These are phyloP conservation scores for Aspergillus pseudoviridinutans DNA, from an alignment of 2,329 filamentous ascomycete genomes.

Conservation along the genomic window DNA sequence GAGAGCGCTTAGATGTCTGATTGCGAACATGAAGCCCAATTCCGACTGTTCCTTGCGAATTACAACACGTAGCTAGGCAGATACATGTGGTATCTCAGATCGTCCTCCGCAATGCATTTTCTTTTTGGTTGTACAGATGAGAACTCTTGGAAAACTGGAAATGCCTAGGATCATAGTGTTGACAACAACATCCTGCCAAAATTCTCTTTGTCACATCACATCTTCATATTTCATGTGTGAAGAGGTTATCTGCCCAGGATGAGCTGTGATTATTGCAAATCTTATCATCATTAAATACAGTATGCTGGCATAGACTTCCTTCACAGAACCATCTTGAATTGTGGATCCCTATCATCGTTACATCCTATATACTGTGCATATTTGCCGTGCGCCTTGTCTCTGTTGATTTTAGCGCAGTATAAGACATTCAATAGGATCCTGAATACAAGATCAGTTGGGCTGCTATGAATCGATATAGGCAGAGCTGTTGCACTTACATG, in stretches of 20 bases:
- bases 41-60: neutral
- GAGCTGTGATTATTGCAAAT: neutral
- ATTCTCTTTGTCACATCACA: neutral
- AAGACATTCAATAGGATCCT: constrained; percentile 59
- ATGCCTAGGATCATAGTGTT: neutral
- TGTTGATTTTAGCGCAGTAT: constrained; percentile 61
- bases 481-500: constrained; percentile 47
- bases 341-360: constrained; percentile 61
- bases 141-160: neutral
- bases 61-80: neutral
- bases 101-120: neutral
- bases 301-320: neutral
- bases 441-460: constrained; percentile 1
- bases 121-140: neutral
- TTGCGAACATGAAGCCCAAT: neutral
- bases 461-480: neutral
- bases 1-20: neutral
- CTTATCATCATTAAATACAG: neutral
- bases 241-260: neutral
- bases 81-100: neutral
- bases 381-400: constrained; percentile 58
- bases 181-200: neutral
- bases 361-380: constrained; percentile 55
- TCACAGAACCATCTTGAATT: constrained; percentile 59
- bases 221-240: neutral